Conservation (phyloP, 1,139 yeast genomes). For the Saccharomyces hybrid region DNA sequence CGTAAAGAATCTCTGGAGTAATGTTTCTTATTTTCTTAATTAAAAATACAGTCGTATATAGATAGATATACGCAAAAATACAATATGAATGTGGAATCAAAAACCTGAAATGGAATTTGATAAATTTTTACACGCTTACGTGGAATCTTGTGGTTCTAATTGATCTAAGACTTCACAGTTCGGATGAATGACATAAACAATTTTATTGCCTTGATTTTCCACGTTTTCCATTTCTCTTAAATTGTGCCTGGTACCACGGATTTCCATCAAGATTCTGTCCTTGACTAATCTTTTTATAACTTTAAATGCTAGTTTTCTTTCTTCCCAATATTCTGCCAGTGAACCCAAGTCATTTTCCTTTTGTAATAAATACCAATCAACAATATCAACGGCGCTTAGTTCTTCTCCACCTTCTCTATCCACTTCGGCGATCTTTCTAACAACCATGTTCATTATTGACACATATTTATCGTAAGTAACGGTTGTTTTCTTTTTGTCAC, state of each 20-base stretch:
- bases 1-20: neutral
- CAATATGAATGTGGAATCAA: neutral
- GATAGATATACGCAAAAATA: neutral
- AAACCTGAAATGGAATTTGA: neutral
- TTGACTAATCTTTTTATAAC: slow-evolving; percentile 78
- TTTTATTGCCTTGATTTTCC: slow-evolving; percentile 30
- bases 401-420: slow-evolving; percentile 50
- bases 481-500: slow-evolving; percentile 37
- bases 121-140: neutral
- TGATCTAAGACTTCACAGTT: slow-evolving; percentile 68
- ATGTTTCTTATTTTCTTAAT: neutral
- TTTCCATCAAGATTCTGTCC: slow-evolving; percentile 78
- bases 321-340: slow-evolving; percentile 65
- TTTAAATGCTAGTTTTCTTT: slow-evolving; percentile 64
- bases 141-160: slow-evolving; percentile 10
- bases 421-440: slow-evolving; percentile 56
- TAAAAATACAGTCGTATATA: neutral
- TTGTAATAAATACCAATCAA: slow-evolving; percentile 73
- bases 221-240: slow-evolving; percentile 32
- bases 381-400: slow-evolving; percentile 58
- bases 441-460: slow-evolving; percentile 72
- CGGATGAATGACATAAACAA: slow-evolving; percentile 77
- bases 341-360: slow-evolving; percentile 64
- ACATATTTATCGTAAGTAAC: slow-evolving; percentile 84
- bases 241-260: slow-evolving; percentile 51